Percentiles rank a stretch among this genome's conserved stretches.
phyloP scores from a whole-genome alignment of 2,329 filamentous ascomycete species.

The Neospermospora avenae region DNA sequence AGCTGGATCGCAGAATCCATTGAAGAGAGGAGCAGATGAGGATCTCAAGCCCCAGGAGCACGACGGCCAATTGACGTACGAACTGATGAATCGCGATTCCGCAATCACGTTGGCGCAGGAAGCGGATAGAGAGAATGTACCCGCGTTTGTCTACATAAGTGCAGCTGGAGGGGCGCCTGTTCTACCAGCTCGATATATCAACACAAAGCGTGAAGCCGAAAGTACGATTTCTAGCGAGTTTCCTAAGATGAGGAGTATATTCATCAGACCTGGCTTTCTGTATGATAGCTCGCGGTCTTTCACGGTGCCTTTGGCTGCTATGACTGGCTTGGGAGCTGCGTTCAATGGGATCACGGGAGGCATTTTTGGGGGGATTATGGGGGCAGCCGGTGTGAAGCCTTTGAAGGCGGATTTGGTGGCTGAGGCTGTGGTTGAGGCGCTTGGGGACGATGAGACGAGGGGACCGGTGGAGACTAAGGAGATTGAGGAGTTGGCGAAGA shows the following conservation, averaged over 20 bases:
- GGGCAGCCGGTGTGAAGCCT: conserved; percentile 79
- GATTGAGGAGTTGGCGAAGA: conserved; percentile 78
- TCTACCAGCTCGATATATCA: conserved; percentile 80
- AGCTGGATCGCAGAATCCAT: conserved; percentile 64
- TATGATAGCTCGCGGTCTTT: conserved; percentile 80
- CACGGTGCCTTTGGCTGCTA: conserved; percentile 79
- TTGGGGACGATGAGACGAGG: conserved; percentile 67
- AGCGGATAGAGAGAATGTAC: conserved; percentile 59
- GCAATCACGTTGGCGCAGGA: conserved; percentile 81
- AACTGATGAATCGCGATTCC: conserved; percentile 92
- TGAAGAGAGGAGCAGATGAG: conserved; percentile 57
- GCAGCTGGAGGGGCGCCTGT: conserved; percentile 83
- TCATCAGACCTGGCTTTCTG: conserved; percentile 82
- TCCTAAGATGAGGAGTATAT: conserved; percentile 72
- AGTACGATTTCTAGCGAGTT: conserved; percentile 68
- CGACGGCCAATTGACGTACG: conserved; percentile 83
- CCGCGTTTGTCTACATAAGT: conserved; percentile 82
- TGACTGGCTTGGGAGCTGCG: conserved; percentile 69
- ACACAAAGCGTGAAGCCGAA: conserved; percentile 90
- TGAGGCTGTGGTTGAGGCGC: conserved; percentile 83
- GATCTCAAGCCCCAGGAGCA: conserved; percentile 63
- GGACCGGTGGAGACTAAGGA: conserved; percentile 75
- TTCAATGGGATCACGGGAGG: conserved; percentile 78
- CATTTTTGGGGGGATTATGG: conserved; percentile 72
- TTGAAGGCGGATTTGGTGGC: conserved; percentile 84